These are phyloP conservation scores for Debaryomycetaceae sp. DNA, from an alignment of 1,139 yeast genomes.

Conservation along the genomic window DNA sequence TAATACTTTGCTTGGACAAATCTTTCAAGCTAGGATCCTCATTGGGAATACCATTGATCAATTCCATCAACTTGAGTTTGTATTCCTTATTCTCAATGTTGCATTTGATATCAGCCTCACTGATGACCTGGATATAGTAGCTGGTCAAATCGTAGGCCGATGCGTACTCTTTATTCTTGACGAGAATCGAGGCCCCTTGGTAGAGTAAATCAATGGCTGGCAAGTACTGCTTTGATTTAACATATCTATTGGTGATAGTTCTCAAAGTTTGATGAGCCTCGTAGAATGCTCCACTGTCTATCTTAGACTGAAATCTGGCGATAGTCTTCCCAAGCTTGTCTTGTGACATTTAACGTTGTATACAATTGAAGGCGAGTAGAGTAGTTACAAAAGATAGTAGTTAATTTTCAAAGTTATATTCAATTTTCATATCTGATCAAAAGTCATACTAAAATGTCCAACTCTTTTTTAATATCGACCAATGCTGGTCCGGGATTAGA, in stretches of 20 bases:
- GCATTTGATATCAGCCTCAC: constrained; percentile 39
- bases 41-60: constrained; percentile 47
- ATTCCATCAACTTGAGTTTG: constrained; percentile 35
- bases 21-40: constrained; percentile 66
- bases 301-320: constrained; percentile 63
- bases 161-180: constrained; percentile 69
- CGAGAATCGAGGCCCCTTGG: constrained; percentile 65
- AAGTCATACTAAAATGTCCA: constrained; percentile 1
- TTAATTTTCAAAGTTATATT: too few species aligned
- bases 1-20: constrained; percentile 58
- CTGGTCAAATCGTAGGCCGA: constrained; percentile 77
- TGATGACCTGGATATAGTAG: constrained; percentile 69
- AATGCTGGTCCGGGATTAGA: constrained; percentile 2
- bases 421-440: neutral
- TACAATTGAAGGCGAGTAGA: neutral
- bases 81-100: constrained; percentile 31
- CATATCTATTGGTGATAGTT: constrained; percentile 82
- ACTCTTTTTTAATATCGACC: constrained; percentile 4
- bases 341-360: constrained; percentile 20
- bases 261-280: constrained; percentile 95
- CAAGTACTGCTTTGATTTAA: constrained; percentile 59
- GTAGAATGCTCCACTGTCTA: constrained; percentile 73
- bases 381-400: neutral
- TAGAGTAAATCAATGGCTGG: constrained; percentile 73
- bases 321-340: constrained; percentile 57